phyloP scores from a whole-genome alignment of 2,329 filamentous ascomycete species.

The Fusarium nematophilum region DNA sequence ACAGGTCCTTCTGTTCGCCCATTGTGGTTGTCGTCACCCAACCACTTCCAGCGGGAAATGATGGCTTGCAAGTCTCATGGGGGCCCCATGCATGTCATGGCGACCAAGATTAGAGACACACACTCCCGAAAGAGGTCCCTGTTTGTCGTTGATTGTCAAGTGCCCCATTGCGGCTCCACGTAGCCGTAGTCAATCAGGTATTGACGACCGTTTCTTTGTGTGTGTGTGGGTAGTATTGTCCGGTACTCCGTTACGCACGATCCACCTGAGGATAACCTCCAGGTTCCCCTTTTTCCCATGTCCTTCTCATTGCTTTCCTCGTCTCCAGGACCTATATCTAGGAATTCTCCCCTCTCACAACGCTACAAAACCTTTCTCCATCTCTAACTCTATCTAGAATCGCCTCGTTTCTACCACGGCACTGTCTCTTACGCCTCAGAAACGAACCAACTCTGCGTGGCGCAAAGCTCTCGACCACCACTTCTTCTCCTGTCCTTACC shows the following conservation, averaged over 20 bases:
- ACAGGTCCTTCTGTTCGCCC: constrained; percentile 8
- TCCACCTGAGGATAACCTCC: constrained; percentile 1
- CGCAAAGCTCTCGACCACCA: constrained; percentile 37
- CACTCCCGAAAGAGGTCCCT: constrained; percentile 15
- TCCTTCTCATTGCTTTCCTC: not conserved
- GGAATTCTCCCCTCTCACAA: constrained; percentile 4
- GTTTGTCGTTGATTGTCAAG: constrained; percentile 28
- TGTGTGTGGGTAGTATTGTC: constrained; percentile 19
- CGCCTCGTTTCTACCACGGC: constrained; percentile 12
- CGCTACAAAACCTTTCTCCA: not conserved
- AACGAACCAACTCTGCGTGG: constrained; percentile 27
- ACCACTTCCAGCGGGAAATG: constrained; percentile 28
- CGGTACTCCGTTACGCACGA: constrained; percentile 4
- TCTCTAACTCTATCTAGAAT: constrained; percentile 18
- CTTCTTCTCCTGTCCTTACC: constrained; percentile 20
- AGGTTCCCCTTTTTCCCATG: constrained; percentile 5
- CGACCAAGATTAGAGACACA: constrained; percentile 7
- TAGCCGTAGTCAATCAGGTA: constrained; percentile 22
- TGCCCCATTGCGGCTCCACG: constrained; percentile 10
- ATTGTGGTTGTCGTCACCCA: constrained; percentile 17
- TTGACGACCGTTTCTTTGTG: constrained; percentile 22
- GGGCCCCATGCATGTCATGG: constrained; percentile 35
- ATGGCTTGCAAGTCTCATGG: constrained; percentile 34
- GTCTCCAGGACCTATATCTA: constrained; percentile 25
- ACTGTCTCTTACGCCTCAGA: constrained; percentile 11